Evolutionary conservation across 2,329 filamentous ascomycete species (phyloP).

Genomic region (Curvularia lunata): DNA sequence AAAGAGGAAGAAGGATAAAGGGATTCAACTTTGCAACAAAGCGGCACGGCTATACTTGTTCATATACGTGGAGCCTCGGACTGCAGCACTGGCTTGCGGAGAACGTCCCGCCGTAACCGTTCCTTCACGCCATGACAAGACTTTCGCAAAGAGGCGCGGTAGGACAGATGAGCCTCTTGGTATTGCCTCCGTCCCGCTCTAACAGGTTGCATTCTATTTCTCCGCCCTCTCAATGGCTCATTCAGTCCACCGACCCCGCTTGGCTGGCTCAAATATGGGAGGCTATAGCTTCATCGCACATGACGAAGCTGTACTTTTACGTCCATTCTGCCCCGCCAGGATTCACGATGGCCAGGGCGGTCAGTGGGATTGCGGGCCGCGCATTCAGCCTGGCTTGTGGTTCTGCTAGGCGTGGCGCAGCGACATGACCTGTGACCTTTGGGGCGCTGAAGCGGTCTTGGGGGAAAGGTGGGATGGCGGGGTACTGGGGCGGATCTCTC

Average conservation of each 20-base stretch:
- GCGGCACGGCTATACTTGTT: conserved; percentile 32
- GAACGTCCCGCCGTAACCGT: conserved; percentile 48
- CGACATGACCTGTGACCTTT: conserved; percentile 12
- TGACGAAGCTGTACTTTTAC: conserved; percentile 31
- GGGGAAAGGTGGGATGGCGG: conserved; percentile 21
- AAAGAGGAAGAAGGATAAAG: not conserved
- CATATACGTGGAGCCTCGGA: conserved; percentile 38
- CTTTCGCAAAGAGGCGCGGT: conserved; percentile 32
- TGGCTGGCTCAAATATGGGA: conserved; percentile 21
- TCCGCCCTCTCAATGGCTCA: conserved; percentile 30
- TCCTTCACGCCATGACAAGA: conserved; percentile 39
- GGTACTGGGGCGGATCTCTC: conserved; percentile 19
- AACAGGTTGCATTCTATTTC: conserved; percentile 27
- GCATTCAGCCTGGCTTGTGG: conserved; percentile 44
- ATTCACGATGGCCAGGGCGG: conserved; percentile 38
- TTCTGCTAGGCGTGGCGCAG: conserved; percentile 23
- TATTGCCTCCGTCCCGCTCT: conserved; percentile 23
- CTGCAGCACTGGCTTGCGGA: conserved; percentile 39
- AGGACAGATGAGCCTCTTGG: conserved; percentile 33
- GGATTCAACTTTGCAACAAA: conserved; percentile 13
- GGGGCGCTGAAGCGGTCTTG: conserved; percentile 8
- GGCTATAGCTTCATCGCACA: conserved; percentile 26
- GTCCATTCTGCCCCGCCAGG: conserved; percentile 41
- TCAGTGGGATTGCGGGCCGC: conserved; percentile 47
- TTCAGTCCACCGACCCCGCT: conserved; percentile 23